Evolutionary conservation across 495 filamentous ascomycete genomes (phyloP), one percentile per base, ranked within the genome.

Genomic region (Aspergillus asperescens): DNA sequence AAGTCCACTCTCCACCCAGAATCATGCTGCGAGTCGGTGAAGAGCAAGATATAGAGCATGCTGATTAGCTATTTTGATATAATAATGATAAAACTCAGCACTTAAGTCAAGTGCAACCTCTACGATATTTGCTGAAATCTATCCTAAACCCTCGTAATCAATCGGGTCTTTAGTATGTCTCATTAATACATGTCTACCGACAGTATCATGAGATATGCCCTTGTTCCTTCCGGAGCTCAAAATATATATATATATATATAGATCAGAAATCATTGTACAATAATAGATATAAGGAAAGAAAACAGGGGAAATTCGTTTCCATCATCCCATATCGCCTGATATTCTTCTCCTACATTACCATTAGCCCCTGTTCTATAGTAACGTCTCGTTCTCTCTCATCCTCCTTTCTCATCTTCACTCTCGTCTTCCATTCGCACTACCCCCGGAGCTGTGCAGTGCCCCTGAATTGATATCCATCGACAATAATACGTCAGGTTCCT

Each of bases 1-100:
- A 65, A 69, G 39, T 74, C 71, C 7, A 68, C 68, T 2, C 63
- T 73, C 5, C 65, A 70, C 41, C 58, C 60, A 1, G 63, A 66
- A 27, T 62, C 64, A 34, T 73, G 66, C 50, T 59, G 66, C 39
- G 50, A 54, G 8, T 52, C 57, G 7, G 55, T 61, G 51, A 69
- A 65, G 58, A 67, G 69, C 0, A 70, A 69, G 51, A 55, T 74
- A 20, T 74, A 70, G 71, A 18, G 2, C 16, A 16, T 10, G 34
- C n/a, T 19, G 34, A 49, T 54, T 55, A 57, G n/a, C n/a, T n/a
- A n/a, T n/a, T n/a, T n/a, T n/a, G n/a, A n/a, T n/a, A n/a, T n/a
- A n/a, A n/a, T n/a, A n/a, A n/a, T n/a, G n/a, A n/a, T n/a, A n/a
- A n/a, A n/a, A n/a, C n/a, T n/a, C n/a, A n/a, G n/a, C n/a, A n/a